These are phyloP conservation scores for Candida peoriensis DNA, from an alignment of 805 yeast species.

Conservation along the genomic window DNA sequence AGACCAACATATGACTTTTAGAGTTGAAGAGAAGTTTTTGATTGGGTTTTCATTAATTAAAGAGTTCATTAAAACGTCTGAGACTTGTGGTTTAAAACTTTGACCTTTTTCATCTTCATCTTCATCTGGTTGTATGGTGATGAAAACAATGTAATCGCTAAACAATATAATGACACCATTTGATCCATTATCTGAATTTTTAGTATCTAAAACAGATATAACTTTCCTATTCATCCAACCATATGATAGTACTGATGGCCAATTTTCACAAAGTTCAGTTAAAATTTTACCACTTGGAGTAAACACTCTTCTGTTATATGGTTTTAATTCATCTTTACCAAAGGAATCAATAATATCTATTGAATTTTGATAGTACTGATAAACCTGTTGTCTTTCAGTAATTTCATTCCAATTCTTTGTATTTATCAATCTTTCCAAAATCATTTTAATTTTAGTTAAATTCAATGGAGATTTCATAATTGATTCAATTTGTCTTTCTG, in stretches of 20 bases:
- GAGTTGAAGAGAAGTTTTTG: slow-evolving; percentile 56
- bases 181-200: slow-evolving; percentile 28
- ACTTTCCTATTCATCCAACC: slow-evolving; percentile 89
- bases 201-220: slow-evolving; percentile 62
- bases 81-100: slow-evolving; percentile 45
- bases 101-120: slow-evolving; percentile 13
- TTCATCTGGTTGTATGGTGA: slow-evolving; percentile 31
- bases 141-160: slow-evolving; percentile 70
- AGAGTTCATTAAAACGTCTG: slow-evolving; percentile 88
- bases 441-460: slow-evolving; percentile 62
- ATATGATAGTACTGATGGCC: slow-evolving; percentile 84
- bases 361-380: slow-evolving; percentile 46
- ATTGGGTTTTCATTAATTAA: slow-evolving; percentile 81
- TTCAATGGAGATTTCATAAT: slow-evolving; percentile 68
- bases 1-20: slow-evolving; percentile 68
- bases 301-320: slow-evolving; percentile 63
- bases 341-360: slow-evolving; percentile 74
- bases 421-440: slow-evolving; percentile 55
- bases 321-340: slow-evolving; percentile 49
- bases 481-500: slow-evolving; percentile 50
- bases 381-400: slow-evolving; percentile 21
- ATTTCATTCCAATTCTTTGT: slow-evolving; percentile 41
- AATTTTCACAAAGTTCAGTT: slow-evolving; percentile 74
- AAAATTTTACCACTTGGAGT: slow-evolving; percentile 89
- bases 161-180: slow-evolving; percentile 67